Evolutionary conservation across 139 green algal species (phyloP), one percentile per base, ranked within the genome.

Genomic region (Axilococcus clingmanii): DNA sequence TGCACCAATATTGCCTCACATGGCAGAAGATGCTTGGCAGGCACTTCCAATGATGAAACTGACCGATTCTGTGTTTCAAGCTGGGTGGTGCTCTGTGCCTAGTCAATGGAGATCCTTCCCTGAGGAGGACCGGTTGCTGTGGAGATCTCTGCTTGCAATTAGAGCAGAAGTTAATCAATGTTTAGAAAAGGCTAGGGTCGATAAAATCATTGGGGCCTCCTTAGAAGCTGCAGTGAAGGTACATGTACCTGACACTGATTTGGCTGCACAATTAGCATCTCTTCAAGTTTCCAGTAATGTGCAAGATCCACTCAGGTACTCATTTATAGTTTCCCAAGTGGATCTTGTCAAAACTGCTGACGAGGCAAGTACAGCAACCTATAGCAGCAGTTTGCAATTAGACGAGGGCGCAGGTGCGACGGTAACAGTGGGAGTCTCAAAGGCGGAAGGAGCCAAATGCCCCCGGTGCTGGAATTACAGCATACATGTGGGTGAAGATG

Each of bases 391-490:
- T 14, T 49, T 54, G 12, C 25, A 44, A 12, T 30, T 67, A 61
- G 49, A 75, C 46, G 63, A 62, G 29, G 48, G 48, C 20, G 53
- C 51, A 4, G 9, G 19, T 24, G 58, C 75, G 4, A 77, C 57
- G 2, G 66, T 96, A 20, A 75, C 62, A 36, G 76, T 95, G 45
- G 89, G 86, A 8, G 79, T 97, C n/a, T 24, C 23, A 1, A 55
- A 65, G 2, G 91, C 91, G 5, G 56, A 60, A 1, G 91, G 91
- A 25, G n/a, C 19, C 36, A 95, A 95, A 61, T 97, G 89, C 71
- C 75, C 67, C 22, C 79, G 92, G 43, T 99, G 92, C 70, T 99
- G 92, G 92, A 95, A 94, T 66, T 97, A 94, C 71, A 84, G 72
- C 34, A n/a, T 42, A 1, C 14, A 33, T 15, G 51, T 65, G 6